Percentiles rank a stretch among this genome's conserved stretches.
Evolutionary conservation across 1,284 basidiomycete species (phyloP).

Genomic region (Fomitiporia mediterranea): DNA sequence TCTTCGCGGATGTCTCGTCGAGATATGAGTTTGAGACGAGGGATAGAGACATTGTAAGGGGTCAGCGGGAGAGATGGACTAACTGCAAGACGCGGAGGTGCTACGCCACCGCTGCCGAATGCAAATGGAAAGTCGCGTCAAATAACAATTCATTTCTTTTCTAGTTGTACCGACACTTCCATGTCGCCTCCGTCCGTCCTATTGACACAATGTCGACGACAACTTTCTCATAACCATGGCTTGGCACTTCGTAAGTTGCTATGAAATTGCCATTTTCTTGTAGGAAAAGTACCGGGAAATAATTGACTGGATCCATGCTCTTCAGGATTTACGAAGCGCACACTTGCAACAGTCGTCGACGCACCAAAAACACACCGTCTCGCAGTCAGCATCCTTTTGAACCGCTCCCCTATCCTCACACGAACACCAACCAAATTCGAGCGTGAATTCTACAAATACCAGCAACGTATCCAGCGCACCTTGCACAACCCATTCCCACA

Average conservation of each 20-base stretch:
- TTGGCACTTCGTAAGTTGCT: slow-evolving; percentile 2
- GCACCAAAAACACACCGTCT: slow-evolving; percentile 20
- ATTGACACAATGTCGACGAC: slow-evolving; percentile 18
- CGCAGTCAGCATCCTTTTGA: slow-evolving; percentile 57
- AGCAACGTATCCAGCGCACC: slow-evolving; percentile 77
- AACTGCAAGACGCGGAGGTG: neutral
- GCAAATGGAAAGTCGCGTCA: slow-evolving; percentile 15
- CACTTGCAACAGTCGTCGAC: slow-evolving; percentile 16
- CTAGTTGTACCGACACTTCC: neutral
- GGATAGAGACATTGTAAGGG: slow-evolving; percentile 61
- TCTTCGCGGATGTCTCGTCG: slow-evolving; percentile 83
- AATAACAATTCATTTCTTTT: slow-evolving; percentile 8
- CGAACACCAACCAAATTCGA: slow-evolving; percentile 77
- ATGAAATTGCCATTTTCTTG: too few species aligned
- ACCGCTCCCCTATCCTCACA: slow-evolving; percentile 80
- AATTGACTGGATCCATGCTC: neutral
- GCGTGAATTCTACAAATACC: slow-evolving; percentile 83
- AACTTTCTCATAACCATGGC: slow-evolving; percentile 10
- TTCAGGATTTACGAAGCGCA: slow-evolving; percentile 10
- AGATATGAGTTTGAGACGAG: slow-evolving; percentile 87
- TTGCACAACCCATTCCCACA: slow-evolving; percentile 86
- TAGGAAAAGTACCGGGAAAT: neutral
- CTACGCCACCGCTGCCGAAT: slow-evolving; percentile 5
- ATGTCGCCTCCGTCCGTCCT: slow-evolving; percentile 20
- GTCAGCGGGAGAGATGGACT: neutral